phyloP scores from a whole-genome alignment of 345 rosid species.

The Eucalyptus globulus region DNA sequence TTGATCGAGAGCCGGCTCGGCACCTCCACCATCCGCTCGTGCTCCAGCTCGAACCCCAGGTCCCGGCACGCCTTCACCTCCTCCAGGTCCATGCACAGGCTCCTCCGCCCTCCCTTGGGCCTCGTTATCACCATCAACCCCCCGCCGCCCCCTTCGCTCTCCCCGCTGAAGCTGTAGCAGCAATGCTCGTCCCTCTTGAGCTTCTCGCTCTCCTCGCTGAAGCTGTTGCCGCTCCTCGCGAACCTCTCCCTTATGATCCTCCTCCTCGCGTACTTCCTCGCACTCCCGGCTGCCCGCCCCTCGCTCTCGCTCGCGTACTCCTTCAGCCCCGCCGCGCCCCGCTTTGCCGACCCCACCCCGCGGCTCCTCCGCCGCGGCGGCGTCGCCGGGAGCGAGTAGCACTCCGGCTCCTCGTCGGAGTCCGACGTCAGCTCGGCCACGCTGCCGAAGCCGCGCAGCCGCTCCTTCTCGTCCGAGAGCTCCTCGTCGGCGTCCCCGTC shows the following conservation, averaged over 20 bases:
- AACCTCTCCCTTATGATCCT: slow-evolving; percentile 2
- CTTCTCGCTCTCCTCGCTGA: neutral
- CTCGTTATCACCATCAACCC: slow-evolving; percentile 66
- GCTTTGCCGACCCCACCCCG: neutral
- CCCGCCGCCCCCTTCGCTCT: slow-evolving; percentile 31
- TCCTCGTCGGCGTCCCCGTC: slow-evolving; percentile 87
- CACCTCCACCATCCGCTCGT: slow-evolving; percentile 49
- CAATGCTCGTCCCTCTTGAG: neutral
- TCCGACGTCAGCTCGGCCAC: slow-evolving; percentile 27
- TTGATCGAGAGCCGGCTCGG: slow-evolving; percentile 48
- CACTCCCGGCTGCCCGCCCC: slow-evolving; percentile 18
- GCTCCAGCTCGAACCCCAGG: slow-evolving; percentile 84
- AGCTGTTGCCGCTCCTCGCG: neutral
- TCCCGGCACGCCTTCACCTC: slow-evolving; percentile 92
- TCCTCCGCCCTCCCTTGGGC: slow-evolving; percentile 68
- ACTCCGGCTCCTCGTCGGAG: slow-evolving; percentile 39
- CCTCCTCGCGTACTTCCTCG: slow-evolving; percentile 6
- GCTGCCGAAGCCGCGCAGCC: neutral
- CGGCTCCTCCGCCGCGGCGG: slow-evolving; percentile 26
- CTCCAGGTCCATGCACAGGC: slow-evolving; percentile 84
- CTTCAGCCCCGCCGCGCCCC: slow-evolving; percentile 1
- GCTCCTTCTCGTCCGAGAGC: slow-evolving; percentile 32
- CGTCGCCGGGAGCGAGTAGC: slow-evolving; percentile 55
- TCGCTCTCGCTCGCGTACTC: slow-evolving; percentile 88
- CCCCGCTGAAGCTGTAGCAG: slow-evolving; percentile 36